phyloP scores from a whole-genome alignment of 2,329 filamentous ascomycete species.

The Beauveria sp. region DNA sequence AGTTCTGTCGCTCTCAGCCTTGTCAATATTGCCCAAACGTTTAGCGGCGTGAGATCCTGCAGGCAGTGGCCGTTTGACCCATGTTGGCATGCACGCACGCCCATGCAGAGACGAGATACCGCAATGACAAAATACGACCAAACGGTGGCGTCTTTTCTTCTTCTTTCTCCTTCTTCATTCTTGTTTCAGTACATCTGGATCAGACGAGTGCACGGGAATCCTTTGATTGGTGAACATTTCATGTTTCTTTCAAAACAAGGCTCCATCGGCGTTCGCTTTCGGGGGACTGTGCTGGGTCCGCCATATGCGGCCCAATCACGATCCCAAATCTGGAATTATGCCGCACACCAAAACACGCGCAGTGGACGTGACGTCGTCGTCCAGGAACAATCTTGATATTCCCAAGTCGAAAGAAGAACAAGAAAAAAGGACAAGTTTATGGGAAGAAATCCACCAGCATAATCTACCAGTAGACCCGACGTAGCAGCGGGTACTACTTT shows the following conservation, averaged over 20 bases:
- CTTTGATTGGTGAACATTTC: not conserved
- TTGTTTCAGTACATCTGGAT: not conserved
- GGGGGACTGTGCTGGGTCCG: not conserved
- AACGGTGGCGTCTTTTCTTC: not conserved
- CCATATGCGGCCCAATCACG: not conserved
- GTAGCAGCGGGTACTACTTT: no score
- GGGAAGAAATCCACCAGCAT: no score
- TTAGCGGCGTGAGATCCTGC: slow-evolving; percentile 6
- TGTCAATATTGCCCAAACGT: slow-evolving; percentile 2
- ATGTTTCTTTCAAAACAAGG: no score
- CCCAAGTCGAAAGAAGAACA: not conserved
- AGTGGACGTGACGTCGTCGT: not conserved
- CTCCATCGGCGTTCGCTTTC: no score
- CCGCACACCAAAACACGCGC: not conserved
- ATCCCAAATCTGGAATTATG: not conserved
- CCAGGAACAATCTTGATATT: slow-evolving; percentile 6
- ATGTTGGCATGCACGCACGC: not conserved
- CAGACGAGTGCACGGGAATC: not conserved
- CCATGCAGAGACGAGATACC: not conserved
- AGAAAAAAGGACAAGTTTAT: not conserved
- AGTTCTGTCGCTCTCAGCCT: slow-evolving; percentile 1
- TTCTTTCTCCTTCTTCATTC: no score
- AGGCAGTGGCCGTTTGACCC: not conserved
- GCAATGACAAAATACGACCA: not conserved
- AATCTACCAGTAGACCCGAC: no score